Evolutionary conservation across 129 eudicot species (phyloP).

Genomic region (Arctium lappa): DNA sequence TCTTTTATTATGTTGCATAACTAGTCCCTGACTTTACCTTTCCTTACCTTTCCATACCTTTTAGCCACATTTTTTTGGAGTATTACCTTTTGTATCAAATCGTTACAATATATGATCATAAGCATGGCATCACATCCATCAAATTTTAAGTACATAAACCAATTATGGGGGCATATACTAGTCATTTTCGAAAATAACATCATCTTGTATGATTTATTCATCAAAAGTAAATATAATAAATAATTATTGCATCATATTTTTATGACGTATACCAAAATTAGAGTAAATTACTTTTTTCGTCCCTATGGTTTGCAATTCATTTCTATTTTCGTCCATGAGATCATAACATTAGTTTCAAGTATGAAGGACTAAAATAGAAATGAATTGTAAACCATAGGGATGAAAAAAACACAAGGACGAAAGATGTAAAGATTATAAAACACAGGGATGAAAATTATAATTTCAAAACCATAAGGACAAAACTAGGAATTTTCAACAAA

Average conservation of each 20-base stretch:
- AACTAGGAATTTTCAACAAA: too few relatives aligned
- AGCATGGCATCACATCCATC: not conserved
- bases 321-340: too few relatives aligned
- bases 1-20: not conserved
- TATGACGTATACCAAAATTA: too few relatives aligned
- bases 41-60: not conserved
- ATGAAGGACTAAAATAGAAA: too few relatives aligned
- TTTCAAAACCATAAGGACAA: too few relatives aligned
- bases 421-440: too few relatives aligned
- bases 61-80: not conserved
- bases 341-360: too few relatives aligned
- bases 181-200: not conserved
- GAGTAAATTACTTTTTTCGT: too few relatives aligned
- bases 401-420: too few relatives aligned
- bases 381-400: too few relatives aligned
- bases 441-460: too few relatives aligned
- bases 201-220: not conserved
- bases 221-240: not conserved
- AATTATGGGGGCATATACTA: not conserved
- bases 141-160: not conserved
- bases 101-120: not conserved
- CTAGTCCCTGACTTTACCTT: not conserved
- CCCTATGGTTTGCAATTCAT: too few relatives aligned
- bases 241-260: not conserved
- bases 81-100: not conserved